Evolutionary conservation across 2,329 filamentous ascomycete genomes (phyloP).

Genomic region (Ambrosiella cleistominuta): DNA sequence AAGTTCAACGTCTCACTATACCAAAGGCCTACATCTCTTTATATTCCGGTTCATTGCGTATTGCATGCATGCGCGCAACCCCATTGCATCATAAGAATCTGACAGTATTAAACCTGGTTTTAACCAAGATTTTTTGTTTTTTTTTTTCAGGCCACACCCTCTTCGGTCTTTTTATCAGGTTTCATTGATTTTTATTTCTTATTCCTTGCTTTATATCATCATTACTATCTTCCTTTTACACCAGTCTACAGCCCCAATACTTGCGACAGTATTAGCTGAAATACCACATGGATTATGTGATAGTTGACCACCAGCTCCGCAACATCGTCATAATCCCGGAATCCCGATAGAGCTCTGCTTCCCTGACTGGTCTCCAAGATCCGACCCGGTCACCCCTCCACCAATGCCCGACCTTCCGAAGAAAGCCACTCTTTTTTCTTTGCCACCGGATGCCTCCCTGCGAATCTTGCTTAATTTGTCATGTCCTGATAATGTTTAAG

Average conservation of each 20-base stretch:
- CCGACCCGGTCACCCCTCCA: not conserved
- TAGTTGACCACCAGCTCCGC: not conserved
- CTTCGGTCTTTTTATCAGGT: too few relatives aligned
- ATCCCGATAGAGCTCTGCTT: not conserved
- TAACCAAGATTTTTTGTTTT: too few relatives aligned
- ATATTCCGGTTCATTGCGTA: too few relatives aligned
- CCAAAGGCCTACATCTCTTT: too few relatives aligned
- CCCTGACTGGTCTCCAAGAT: not conserved
- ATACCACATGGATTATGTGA: not conserved
- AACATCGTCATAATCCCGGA: not conserved
- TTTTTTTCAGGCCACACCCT: too few relatives aligned
- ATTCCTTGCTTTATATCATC: not conserved
- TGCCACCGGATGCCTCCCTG: constrained; percentile 5
- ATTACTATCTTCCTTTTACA: not conserved
- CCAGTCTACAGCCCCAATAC: not conserved
- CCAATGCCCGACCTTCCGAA: not conserved
- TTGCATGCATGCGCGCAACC: too few relatives aligned
- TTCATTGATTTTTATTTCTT: too few relatives aligned
- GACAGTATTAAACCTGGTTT: too few relatives aligned
- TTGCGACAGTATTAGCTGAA: not conserved
- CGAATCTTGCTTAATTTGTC: not conserved
- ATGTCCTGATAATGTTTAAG: not conserved
- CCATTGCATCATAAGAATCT: too few relatives aligned
- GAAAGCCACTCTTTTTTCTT: not conserved
- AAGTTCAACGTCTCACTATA: not conserved